Percentiles rank a stretch among this genome's conserved stretches.
phyloP scores from a whole-genome alignment of 768 basidiomycete species.

The Boletus reticuloceps region DNA sequence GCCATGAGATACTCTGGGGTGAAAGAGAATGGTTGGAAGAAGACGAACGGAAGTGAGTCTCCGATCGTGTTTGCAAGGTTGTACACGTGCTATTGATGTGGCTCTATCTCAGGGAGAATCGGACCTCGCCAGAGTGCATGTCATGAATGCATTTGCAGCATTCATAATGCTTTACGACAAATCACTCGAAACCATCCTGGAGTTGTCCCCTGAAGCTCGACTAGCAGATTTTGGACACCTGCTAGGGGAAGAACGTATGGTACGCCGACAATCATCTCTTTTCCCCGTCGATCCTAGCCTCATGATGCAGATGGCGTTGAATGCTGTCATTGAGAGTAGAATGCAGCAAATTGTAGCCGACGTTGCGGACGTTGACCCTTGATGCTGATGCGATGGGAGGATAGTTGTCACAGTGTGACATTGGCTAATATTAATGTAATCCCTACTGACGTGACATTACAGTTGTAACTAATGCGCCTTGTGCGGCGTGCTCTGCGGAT shows the following conservation, averaged over 20 bases:
- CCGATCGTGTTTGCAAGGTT: conserved; percentile 9
- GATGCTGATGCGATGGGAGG: conserved; percentile 8
- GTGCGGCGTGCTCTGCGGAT: conserved; percentile 15
- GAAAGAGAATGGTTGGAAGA: conserved; percentile 60
- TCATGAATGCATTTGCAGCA: conserved; percentile 72
- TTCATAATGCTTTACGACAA: conserved; percentile 58
- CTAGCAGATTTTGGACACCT: conserved; percentile 42
- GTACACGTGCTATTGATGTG: conserved; percentile 14
- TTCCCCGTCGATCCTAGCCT: conserved; percentile 5
- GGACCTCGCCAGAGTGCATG: conserved; percentile 50
- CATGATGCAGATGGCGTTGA: conserved; percentile 32
- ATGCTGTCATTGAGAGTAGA: conserved; percentile 36
- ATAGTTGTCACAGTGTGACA: conserved; percentile 7
- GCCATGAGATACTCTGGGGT: conserved; percentile 48
- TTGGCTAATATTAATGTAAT: conserved; percentile 27
- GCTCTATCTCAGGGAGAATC: conserved; percentile 51
- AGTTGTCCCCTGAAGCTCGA: conserved; percentile 47
- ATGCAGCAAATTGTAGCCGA: conserved; percentile 27
- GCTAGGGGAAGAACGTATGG: conserved; percentile 52
- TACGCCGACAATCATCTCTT: conserved; percentile 33
- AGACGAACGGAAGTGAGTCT: conserved; percentile 50
- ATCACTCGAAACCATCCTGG: conserved; percentile 54
- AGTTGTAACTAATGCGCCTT: conserved; percentile 23
- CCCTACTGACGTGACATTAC: conserved; percentile 26
- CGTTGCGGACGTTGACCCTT: conserved; percentile 9